phyloP scores from a whole-genome alignment of 148 eudicot genomes.

The Rhododendron simsii region DNA sequence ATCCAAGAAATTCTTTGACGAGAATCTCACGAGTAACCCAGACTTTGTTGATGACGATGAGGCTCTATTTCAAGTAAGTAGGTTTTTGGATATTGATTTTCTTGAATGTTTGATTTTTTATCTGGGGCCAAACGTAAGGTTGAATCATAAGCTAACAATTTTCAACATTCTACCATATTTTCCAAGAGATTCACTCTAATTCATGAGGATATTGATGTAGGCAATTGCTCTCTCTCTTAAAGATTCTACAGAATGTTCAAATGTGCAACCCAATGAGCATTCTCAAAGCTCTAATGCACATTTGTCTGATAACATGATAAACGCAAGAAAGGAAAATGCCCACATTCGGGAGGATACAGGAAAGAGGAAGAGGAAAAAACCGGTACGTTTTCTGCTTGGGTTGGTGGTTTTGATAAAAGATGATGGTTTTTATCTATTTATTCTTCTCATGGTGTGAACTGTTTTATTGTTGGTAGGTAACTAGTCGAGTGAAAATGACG shows the following conservation, averaged over 20 bases:
- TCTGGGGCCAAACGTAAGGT: background rate
- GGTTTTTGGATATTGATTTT: background rate
- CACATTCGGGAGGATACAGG: slow-evolving; percentile 30
- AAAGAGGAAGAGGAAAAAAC: slow-evolving; percentile 54
- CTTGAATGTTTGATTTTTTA: background rate
- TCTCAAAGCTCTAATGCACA: slow-evolving; percentile 21
- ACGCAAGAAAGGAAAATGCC: slow-evolving; percentile 25
- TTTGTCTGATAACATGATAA: slow-evolving; percentile 11
- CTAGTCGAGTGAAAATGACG: slow-evolving; percentile 72
- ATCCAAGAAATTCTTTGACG: slow-evolving; percentile 27
- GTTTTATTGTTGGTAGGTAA: slow-evolving; percentile 29
- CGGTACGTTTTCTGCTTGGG: slow-evolving; percentile 30
- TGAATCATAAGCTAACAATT: background rate
- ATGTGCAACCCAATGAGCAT: slow-evolving; percentile 16
- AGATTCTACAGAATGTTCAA: slow-evolving; percentile 28
- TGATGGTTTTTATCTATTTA: background rate
- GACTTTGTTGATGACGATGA: slow-evolving; percentile 63
- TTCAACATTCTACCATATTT: background rate
- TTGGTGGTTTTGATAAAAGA: background rate
- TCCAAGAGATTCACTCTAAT: background rate
- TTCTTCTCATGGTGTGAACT: slow-evolving; percentile 5
- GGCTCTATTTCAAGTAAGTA: slow-evolving; percentile 59
- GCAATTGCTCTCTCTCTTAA: slow-evolving; percentile 79
- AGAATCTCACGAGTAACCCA: slow-evolving; percentile 30
- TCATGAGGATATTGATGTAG: slow-evolving; percentile 27